phyloP scores from a whole-genome alignment of 1,284 basidiomycete genomes.

The Somion occarium region DNA sequence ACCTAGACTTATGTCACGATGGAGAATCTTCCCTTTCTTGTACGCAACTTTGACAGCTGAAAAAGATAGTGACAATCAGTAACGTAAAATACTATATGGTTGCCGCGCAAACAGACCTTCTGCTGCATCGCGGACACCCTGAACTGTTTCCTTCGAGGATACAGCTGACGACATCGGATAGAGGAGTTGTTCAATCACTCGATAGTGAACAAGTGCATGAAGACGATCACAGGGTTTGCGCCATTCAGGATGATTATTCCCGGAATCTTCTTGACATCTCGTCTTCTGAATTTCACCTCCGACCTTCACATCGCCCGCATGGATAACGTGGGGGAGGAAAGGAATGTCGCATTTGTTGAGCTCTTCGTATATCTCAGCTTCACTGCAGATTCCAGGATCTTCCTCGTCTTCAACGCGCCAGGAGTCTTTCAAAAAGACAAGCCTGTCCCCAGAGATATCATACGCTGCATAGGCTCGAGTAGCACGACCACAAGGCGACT shows the following conservation, averaged over 20 bases:
- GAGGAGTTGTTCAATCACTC: slow-evolving; percentile 4
- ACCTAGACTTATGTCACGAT: slow-evolving; percentile 14
- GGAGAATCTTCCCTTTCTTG: slow-evolving; percentile 4
- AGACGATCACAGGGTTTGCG: too few relatives aligned
- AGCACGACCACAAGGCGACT: slow-evolving; percentile 1
- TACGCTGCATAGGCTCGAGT: slow-evolving; percentile 11
- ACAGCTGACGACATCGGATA: slow-evolving; percentile 2
- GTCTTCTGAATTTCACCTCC: neutral
- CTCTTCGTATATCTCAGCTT: slow-evolving; percentile 7
- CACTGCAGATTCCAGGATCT: neutral
- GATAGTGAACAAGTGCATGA: neutral
- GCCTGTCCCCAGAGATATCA: slow-evolving; percentile 2
- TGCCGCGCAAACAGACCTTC: neutral
- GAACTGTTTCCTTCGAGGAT: slow-evolving; percentile 4
- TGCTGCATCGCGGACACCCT: slow-evolving; percentile 4
- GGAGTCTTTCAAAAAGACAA: slow-evolving; percentile 13
- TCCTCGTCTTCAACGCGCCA: slow-evolving; percentile 6
- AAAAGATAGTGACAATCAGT: neutral
- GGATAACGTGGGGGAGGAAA: slow-evolving; percentile 5
- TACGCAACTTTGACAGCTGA: slow-evolving; percentile 2
- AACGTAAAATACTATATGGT: neutral
- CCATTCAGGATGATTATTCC: neutral
- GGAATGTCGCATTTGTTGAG: slow-evolving; percentile 4
- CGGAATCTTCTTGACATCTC: neutral
- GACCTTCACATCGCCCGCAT: slow-evolving; percentile 9